Conservation (phyloP, 352 stramenopile species). For the Plasmopara viticola region DNA sequence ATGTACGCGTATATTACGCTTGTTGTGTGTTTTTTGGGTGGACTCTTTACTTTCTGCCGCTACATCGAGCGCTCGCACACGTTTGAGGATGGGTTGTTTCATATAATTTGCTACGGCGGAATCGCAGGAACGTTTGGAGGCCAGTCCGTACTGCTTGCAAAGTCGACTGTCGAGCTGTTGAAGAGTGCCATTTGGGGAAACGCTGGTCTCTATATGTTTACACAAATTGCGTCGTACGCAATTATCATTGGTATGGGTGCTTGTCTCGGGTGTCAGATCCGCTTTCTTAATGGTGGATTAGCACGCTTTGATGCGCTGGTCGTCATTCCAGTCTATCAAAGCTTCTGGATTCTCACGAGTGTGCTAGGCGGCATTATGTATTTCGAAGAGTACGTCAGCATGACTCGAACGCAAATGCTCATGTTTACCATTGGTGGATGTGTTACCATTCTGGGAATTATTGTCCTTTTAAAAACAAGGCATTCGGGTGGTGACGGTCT, state of each 20-base stretch:
- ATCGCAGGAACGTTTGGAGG: conserved; percentile 87
- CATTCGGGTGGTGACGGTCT: conserved; percentile 31
- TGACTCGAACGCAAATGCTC: conserved; percentile 64
- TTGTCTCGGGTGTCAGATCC: conserved; percentile 76
- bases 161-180: conserved; percentile 84
- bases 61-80: conserved; percentile 74
- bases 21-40: conserved; percentile 57
- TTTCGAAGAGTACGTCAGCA: conserved; percentile 87
- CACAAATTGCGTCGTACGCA: conserved; percentile 68
- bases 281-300: conserved; percentile 87
- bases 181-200: conserved; percentile 88
- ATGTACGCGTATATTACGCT: conserved; percentile 85
- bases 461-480: conserved; percentile 65
- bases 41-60: conserved; percentile 50
- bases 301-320: conserved; percentile 85
- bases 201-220: conserved; percentile 68
- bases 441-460: conserved; percentile 74
- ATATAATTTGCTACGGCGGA: conserved; percentile 85
- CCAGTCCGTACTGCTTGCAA: conserved; percentile 85
- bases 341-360: conserved; percentile 87
- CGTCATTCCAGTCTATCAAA: conserved; percentile 88
- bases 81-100: conserved; percentile 59
- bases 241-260: conserved; percentile 60
- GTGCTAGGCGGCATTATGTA: conserved; percentile 90
- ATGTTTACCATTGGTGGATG: conserved; percentile 76